A percentile compares a stretch with the other conserved stretches of the same genome.
Evolutionary conservation across 352 stramenopile genomes (phyloP).

Genomic region (Pythium rishiriense): DNA sequence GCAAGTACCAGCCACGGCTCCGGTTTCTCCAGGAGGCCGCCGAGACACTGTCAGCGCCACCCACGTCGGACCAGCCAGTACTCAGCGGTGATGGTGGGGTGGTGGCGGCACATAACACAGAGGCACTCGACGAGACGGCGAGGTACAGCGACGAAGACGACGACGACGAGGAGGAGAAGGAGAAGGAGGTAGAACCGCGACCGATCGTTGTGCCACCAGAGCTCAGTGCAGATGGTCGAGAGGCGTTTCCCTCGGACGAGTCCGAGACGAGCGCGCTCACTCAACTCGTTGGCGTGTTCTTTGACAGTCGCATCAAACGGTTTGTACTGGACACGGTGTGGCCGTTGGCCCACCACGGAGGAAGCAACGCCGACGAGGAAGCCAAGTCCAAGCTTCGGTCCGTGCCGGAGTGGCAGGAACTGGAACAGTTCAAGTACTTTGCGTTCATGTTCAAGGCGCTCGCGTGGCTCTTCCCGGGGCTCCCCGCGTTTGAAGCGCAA

Average conservation of each 20-base stretch:
- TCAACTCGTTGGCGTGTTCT: conserved; percentile 37
- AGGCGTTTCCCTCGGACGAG: too few relatives aligned
- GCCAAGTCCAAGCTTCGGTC: not conserved
- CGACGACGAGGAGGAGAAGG: conserved; percentile 1
- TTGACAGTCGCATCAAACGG: conserved; percentile 38
- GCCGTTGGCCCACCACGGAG: conserved; percentile 48
- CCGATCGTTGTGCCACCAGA: too few relatives aligned
- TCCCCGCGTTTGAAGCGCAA: conserved; percentile 45
- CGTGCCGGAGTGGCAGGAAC: conserved; percentile 39
- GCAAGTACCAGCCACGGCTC: conserved; percentile 37
- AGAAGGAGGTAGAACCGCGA: too few relatives aligned
- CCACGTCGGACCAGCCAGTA: not conserved
- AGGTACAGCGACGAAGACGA: conserved; percentile 13
- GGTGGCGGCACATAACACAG: too few relatives aligned
- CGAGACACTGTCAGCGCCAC: too few relatives aligned
- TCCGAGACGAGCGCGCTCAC: conserved; percentile 10
- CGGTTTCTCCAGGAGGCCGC: conserved; percentile 26
- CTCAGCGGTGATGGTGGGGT: too few relatives aligned
- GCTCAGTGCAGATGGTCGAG: too few relatives aligned
- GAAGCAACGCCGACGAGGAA: not conserved
- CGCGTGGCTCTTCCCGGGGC: conserved; percentile 52
- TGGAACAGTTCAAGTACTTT: conserved; percentile 49
- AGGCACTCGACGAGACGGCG: not conserved
- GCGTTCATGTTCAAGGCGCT: conserved; percentile 44
- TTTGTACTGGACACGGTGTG: conserved; percentile 48